Percentiles rank a stretch among this genome's conserved stretches.
These are phyloP conservation scores for Pelargonium cotyledonis DNA, from an alignment of 441 rosid species.

Conservation along the genomic window DNA sequence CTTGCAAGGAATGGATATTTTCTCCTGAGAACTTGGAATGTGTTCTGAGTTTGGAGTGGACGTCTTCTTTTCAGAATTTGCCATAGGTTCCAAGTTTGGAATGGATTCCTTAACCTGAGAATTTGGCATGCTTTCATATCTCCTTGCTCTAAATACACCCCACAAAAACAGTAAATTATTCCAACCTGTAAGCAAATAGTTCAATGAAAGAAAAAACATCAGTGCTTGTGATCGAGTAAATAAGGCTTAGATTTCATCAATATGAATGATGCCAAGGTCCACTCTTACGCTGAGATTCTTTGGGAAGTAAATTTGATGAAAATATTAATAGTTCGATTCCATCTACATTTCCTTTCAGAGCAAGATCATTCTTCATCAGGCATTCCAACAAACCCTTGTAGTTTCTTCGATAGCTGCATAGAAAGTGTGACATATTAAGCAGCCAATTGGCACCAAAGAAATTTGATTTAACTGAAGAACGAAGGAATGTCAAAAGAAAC, in stretches of 20 bases:
- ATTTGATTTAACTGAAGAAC: background rate
- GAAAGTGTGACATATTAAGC: constrained; percentile 11
- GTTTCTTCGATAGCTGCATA: constrained; percentile 27
- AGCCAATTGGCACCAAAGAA: background rate
- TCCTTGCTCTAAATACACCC: constrained; percentile 29
- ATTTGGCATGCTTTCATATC: background rate
- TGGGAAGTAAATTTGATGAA: constrained; percentile 28
- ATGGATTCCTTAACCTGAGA: no score
- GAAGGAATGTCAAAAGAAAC: constrained; percentile 14
- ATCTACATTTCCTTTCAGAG: constrained; percentile 25
- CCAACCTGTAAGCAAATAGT: constrained; percentile 29
- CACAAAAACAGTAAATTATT: constrained; percentile 28
- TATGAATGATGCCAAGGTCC: background rate
- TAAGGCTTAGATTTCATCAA: constrained; percentile 1
- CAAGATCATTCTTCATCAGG: constrained; percentile 28
- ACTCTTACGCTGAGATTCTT: constrained; percentile 29
- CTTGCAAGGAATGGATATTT: constrained; percentile 4
- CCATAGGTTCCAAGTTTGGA: background rate
- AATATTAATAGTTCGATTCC: constrained; percentile 30
- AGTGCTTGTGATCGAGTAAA: background rate
- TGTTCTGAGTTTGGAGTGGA: constrained; percentile 7
- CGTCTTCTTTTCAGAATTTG: constrained; percentile 6
- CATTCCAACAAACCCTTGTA: constrained; percentile 24
- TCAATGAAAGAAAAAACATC: background rate
- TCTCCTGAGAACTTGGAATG: constrained; percentile 7